These are phyloP conservation scores for Sarocladium oryzae DNA, from an alignment of 2,329 filamentous ascomycete genomes.

Conservation along the genomic window DNA sequence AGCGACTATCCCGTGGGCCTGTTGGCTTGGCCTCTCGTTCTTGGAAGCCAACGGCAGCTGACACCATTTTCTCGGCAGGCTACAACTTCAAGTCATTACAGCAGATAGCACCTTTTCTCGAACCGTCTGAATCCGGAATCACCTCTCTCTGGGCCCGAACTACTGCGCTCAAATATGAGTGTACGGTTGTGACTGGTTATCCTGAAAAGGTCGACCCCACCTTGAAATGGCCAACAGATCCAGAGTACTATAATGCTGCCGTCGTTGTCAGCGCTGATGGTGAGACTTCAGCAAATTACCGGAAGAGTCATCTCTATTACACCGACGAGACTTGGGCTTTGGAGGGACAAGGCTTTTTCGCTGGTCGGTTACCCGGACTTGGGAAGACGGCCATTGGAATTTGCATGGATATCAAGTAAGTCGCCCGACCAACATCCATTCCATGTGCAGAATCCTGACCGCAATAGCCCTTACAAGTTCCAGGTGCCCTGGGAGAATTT, in stretches of 20 bases:
- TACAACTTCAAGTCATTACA: constrained; percentile 71
- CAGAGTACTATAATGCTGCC: constrained; percentile 49
- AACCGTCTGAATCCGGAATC: constrained; percentile 58
- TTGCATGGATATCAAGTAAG: constrained; percentile 54
- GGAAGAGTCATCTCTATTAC: constrained; percentile 53
- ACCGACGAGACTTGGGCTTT: constrained; percentile 57
- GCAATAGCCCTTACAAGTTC: constrained; percentile 28
- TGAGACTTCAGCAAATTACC: constrained; percentile 54
- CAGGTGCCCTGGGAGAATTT: constrained; percentile 31
- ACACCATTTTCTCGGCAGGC: constrained; percentile 36
- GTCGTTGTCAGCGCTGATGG: constrained; percentile 53
- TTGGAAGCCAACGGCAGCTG: neutral
- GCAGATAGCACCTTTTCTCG: constrained; percentile 63
- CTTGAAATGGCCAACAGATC: constrained; percentile 40
- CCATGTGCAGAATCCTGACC: neutral
- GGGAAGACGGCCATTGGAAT: constrained; percentile 53
- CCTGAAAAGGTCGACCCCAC: constrained; percentile 58
- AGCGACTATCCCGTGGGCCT: neutral
- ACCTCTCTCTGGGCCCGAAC: constrained; percentile 65
- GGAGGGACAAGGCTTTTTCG: constrained; percentile 49
- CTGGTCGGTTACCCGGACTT: constrained; percentile 36
- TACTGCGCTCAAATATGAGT: constrained; percentile 59
- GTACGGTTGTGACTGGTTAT: constrained; percentile 65
- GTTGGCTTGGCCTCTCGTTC: neutral
- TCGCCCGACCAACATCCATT: constrained; percentile 3